Evolutionary conservation across 768 basidiomycete genomes (phyloP).

Genomic region (Boletus sp.): DNA sequence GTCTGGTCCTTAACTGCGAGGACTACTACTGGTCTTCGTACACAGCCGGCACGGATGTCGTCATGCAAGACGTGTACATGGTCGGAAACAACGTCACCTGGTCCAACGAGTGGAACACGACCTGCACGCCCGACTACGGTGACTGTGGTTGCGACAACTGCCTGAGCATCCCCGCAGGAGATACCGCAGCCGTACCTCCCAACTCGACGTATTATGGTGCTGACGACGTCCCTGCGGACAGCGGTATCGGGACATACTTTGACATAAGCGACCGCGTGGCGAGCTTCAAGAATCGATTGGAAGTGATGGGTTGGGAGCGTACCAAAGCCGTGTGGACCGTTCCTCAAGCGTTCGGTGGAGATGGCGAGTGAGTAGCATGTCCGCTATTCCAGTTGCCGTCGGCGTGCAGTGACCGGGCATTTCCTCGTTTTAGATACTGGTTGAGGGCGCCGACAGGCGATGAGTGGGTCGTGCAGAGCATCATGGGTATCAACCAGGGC

Average conservation of each 20-base stretch:
- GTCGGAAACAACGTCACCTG: constrained; percentile 59
- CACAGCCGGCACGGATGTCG: constrained; percentile 61
- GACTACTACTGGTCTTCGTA: constrained; percentile 62
- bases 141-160: constrained; percentile 77
- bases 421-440: constrained; percentile 48
- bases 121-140: constrained; percentile 63
- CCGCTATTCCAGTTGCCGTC: no score
- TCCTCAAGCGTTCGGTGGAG: constrained; percentile 67
- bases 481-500: constrained; percentile 70
- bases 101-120: constrained; percentile 57
- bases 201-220: constrained; percentile 19
- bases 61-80: constrained; percentile 60
- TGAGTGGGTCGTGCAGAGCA: constrained; percentile 64
- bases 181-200: constrained; percentile 26
- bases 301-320: constrained; percentile 64
- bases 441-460: constrained; percentile 59
- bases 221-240: constrained; percentile 24
- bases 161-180: constrained; percentile 40
- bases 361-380: constrained; percentile 21
- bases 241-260: constrained; percentile 42
- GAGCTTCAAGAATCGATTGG: constrained; percentile 55
- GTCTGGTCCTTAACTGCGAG: constrained; percentile 62
- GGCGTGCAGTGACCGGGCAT: not conserved
- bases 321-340: constrained; percentile 76
- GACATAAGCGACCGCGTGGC: constrained; percentile 69